Evolutionary conservation across 768 basidiomycete genomes (phyloP), one percentile per base, ranked within the genome.

Genomic region (Leucocoprinus birnbaumii): DNA sequence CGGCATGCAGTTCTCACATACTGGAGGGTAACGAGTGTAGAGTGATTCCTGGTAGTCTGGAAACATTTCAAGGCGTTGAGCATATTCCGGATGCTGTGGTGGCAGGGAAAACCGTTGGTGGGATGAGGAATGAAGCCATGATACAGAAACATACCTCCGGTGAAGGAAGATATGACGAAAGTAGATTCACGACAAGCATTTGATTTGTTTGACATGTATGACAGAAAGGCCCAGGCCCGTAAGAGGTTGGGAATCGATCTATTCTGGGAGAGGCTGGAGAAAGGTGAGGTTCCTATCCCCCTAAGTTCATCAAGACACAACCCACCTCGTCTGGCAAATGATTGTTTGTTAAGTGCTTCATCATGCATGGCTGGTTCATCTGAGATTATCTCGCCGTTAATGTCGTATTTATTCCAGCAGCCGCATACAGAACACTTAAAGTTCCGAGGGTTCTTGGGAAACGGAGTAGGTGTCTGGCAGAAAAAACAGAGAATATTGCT

Each of bases 131-230:
- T 16, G 11, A 51, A 19, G 19, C 48, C 31, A 26, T 37, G 24
- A 58, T 6, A 53, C 16, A 53, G 43, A 40, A 41, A 75, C 86
- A 61, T 65, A 93, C 93, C 56, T 81, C 79, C n/a, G 84, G 80
- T 22, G 83, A 72, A 9, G 94, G 94, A 0, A 96, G 79, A 68
- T 95, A 98, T 62, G 89, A 94, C 14, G 94, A 89, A 27, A 98
- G 73, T 53, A 98, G 80, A 68, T 94, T 91, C 58, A 90, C 74
- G 51, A 93, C 74, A 37, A 98, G 79, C 74, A 85, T 87, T 64
- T 97, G 94, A 69, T 98, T 98, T n/a, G 91, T 90, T 62, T 88
- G 86, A 67, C 95, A 97, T 6, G 83, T 83, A 61, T 88, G 85
- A 70, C 94, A 98, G 72, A 96, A 95, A 7, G 82, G 80, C 1